Evolutionary conservation across 805 yeast species (phyloP).

Genomic region (Zygosaccharomyces siamensis): DNA sequence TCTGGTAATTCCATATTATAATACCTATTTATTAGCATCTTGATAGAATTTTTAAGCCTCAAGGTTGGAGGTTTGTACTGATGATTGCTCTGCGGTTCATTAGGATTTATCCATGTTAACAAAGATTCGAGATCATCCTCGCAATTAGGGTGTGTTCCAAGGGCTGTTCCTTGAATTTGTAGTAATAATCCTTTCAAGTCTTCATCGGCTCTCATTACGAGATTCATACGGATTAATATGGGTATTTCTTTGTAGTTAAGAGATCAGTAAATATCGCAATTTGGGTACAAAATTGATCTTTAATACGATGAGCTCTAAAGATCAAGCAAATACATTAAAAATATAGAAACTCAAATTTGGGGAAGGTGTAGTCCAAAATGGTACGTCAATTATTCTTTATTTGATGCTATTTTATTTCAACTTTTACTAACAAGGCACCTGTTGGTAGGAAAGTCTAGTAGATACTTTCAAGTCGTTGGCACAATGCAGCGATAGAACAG

Average conservation of each 20-base stretch:
- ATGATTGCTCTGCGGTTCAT: conserved; percentile 24
- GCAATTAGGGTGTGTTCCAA: conserved; percentile 7
- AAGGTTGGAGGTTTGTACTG: conserved; percentile 28
- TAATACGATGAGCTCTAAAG: not conserved
- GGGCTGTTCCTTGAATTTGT: conserved; percentile 7
- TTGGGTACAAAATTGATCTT: conserved; percentile 2
- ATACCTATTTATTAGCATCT: conserved; percentile 8
- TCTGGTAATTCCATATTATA: conserved; percentile 5
- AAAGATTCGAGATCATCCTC: conserved; percentile 26
- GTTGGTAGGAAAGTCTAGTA: not conserved
- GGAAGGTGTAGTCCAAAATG: not conserved
- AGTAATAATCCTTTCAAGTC: not conserved
- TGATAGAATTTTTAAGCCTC: conserved; percentile 18
- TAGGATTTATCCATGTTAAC: conserved; percentile 27
- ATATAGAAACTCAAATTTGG: not conserved
- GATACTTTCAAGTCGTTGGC: conserved; percentile 22
- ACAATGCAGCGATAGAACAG: conserved; percentile 17
- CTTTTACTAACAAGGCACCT: not conserved
- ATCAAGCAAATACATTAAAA: not conserved
- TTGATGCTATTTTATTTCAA: not conserved
- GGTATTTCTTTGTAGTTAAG: not conserved
- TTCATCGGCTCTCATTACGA: not conserved
- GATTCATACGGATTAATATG: not conserved
- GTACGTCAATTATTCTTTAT: not conserved
- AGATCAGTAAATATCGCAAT: not conserved